Conservation (phyloP, 140 eudicot species). For the Ambrosia hybrid region DNA sequence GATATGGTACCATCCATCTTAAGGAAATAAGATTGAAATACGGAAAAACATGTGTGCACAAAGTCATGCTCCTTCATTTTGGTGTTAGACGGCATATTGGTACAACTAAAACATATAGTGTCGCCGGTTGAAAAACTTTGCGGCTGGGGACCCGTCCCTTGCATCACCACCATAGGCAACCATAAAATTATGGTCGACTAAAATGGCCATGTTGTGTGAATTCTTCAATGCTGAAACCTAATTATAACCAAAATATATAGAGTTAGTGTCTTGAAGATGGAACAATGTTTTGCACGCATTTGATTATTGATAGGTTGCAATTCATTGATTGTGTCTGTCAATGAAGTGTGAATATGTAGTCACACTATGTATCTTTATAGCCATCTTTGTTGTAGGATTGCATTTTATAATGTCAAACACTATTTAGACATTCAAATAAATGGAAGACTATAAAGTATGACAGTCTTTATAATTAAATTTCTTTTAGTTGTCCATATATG, state of each 20-base stretch:
- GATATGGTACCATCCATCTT: conserved; percentile 52
- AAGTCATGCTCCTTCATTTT: conserved; percentile 33
- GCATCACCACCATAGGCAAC: conserved; percentile 57
- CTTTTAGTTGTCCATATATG: neutral
- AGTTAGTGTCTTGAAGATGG: conserved; percentile 22
- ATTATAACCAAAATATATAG: conserved; percentile 6
- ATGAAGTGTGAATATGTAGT: too few relatives aligned
- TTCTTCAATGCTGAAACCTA: conserved; percentile 46
- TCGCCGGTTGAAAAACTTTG: conserved; percentile 71
- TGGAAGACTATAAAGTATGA: too few relatives aligned
- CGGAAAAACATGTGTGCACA: conserved; percentile 45
- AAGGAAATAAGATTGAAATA: conserved; percentile 46
- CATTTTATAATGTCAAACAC: too few relatives aligned
- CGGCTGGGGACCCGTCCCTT: conserved; percentile 52
- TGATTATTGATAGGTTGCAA: too few relatives aligned
- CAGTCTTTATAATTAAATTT: too few relatives aligned
- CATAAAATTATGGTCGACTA: conserved; percentile 55
- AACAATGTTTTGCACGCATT: too few relatives aligned
- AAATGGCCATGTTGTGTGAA: conserved; percentile 50
- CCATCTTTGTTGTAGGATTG: too few relatives aligned
- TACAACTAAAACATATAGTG: conserved; percentile 39
- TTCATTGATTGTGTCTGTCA: too few relatives aligned
- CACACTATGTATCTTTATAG: too few relatives aligned
- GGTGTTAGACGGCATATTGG: conserved; percentile 22
- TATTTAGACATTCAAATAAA: too few relatives aligned